A percentile compares a stretch with the other conserved stretches of the same genome.
Evolutionary conservation across 768 basidiomycete genomes (phyloP).

Genomic region (Pilatotrama ljubarskyi): DNA sequence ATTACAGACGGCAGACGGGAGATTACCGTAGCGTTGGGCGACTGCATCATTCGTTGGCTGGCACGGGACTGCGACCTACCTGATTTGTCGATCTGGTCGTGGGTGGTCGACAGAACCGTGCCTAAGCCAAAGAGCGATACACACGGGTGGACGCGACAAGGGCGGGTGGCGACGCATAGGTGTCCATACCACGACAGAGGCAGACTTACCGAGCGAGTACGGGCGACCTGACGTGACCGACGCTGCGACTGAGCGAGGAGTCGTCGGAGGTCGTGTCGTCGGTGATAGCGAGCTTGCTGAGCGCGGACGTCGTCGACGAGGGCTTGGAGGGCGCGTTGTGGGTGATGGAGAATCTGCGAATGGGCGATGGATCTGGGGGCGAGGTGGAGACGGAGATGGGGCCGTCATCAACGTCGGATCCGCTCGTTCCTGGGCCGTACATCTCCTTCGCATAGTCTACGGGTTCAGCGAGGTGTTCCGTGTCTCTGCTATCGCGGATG

Average conservation of each 20-base stretch:
- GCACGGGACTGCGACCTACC: background rate
- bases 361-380: conserved; percentile 7
- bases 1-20: background rate
- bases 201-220: conserved; percentile 28
- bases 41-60: background rate
- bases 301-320: background rate
- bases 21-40: background rate
- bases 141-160: background rate
- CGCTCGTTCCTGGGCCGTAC: conserved; percentile 10
- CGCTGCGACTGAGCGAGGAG: conserved; percentile 3
- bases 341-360: conserved; percentile 7
- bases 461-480: background rate
- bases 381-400: conserved; percentile 16
- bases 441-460: background rate
- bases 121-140: background rate
- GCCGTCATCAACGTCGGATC: conserved; percentile 18
- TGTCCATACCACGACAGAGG: background rate
- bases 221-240: conserved; percentile 27
- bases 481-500: background rate
- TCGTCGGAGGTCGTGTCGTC: conserved; percentile 16
- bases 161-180: background rate
- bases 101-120: background rate
- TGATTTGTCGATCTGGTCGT: background rate
- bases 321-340: background rate
- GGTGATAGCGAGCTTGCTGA: background rate